These are phyloP conservation scores for Cutaneotrichosporon sp. DNA, from an alignment of 1,284 basidiomycete genomes.

Conservation along the genomic window DNA sequence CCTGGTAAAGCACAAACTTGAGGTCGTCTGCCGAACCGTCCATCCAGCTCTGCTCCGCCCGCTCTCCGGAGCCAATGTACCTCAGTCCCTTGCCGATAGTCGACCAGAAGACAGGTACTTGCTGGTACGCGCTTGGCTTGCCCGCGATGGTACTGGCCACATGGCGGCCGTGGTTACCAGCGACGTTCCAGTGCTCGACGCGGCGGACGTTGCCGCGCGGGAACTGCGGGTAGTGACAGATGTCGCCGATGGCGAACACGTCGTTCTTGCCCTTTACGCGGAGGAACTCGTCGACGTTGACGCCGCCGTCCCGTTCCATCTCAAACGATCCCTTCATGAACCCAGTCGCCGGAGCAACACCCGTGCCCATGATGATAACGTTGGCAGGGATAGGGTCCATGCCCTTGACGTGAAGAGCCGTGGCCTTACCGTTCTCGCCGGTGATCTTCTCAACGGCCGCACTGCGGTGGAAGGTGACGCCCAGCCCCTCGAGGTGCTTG, in stretches of 20 bases:
- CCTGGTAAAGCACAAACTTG: constrained; percentile 88
- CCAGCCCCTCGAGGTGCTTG: constrained; percentile 77
- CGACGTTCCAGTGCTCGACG: constrained; percentile 59
- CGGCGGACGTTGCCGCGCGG: constrained; percentile 42
- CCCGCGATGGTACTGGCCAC: constrained; percentile 68
- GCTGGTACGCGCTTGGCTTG: constrained; percentile 54
- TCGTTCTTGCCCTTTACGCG: constrained; percentile 63
- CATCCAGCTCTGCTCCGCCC: constrained; percentile 71
- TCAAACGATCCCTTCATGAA: constrained; percentile 67
- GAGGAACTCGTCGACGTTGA: constrained; percentile 77
- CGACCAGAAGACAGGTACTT: constrained; percentile 84
- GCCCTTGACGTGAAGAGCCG: constrained; percentile 65
- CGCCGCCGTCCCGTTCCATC: constrained; percentile 74
- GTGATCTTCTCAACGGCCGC: constrained; percentile 70
- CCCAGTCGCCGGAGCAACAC: constrained; percentile 79
- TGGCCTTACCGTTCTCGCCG: constrained; percentile 45
- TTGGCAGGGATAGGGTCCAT: constrained; percentile 68
- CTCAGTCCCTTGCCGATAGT: constrained; percentile 72
- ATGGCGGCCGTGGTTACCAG: constrained; percentile 79
- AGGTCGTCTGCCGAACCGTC: constrained; percentile 72
- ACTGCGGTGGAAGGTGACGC: constrained; percentile 78
- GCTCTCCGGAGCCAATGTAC: constrained; percentile 68
- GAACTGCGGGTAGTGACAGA: constrained; percentile 74
- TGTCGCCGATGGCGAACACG: constrained; percentile 88
- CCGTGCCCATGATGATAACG: constrained; percentile 83